Evolutionary conservation across 352 stramenopile species (phyloP).

Genomic region (Achlya hypogyna): DNA sequence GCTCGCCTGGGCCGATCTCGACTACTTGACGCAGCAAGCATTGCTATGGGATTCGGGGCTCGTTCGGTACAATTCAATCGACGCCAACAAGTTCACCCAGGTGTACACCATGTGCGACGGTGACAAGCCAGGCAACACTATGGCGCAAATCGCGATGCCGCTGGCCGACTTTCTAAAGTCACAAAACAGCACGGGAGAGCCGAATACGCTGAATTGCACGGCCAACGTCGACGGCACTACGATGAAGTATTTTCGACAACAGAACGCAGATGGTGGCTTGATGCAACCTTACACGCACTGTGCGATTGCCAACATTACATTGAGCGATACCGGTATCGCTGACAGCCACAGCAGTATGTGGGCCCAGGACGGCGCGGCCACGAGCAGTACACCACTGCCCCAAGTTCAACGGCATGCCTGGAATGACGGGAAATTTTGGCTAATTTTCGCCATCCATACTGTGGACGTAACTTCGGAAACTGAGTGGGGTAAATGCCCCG

Average conservation of each 20-base stretch:
- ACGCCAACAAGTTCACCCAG: background rate
- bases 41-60: conserved; percentile 16
- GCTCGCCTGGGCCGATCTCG: conserved; percentile 1
- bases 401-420: background rate
- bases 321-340: background rate
- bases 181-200: too few relatives aligned
- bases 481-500: background rate
- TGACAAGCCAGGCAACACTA: background rate
- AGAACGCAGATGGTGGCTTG: background rate
- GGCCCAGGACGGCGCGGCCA: conserved; percentile 5
- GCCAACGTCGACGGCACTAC: background rate
- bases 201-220: too few relatives aligned
- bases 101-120: conserved; percentile 6
- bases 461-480: background rate
- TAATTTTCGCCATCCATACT: conserved; percentile 14
- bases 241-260: background rate
- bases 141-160: conserved; percentile 3
- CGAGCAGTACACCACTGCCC: background rate
- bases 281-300: background rate
- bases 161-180: conserved; percentile 2
- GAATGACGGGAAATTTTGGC: background rate
- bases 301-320: background rate
- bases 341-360: conserved; percentile 15
- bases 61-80: conserved; percentile 2
- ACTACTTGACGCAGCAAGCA: background rate